Evolutionary conservation across 2,329 filamentous ascomycete species (phyloP).

Genomic region (Cryphonectria nitschkei): DNA sequence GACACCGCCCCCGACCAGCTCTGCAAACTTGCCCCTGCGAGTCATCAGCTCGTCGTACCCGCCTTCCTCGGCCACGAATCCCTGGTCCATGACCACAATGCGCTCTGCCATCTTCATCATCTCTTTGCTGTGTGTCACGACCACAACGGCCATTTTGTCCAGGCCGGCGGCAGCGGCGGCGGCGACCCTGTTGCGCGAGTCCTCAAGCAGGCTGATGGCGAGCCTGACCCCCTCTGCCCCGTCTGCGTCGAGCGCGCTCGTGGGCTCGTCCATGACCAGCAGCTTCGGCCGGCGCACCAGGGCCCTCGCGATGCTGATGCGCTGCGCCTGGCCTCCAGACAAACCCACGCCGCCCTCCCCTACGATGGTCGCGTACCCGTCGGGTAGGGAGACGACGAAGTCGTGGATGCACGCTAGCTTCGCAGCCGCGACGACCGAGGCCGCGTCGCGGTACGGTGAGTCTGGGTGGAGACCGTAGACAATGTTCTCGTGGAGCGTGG

Average conservation of each 20-base stretch:
- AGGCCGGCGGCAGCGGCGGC: constrained; percentile 12
- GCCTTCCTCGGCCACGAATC: constrained; percentile 69
- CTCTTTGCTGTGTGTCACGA: constrained; percentile 80
- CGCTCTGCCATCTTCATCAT: constrained; percentile 85
- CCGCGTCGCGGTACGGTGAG: constrained; percentile 52
- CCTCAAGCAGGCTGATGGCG: constrained; percentile 60
- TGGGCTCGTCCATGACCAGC: constrained; percentile 85
- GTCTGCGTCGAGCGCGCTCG: constrained; percentile 74
- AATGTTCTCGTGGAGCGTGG: constrained; percentile 79
- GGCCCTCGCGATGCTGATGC: constrained; percentile 79
- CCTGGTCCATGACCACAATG: constrained; percentile 73
- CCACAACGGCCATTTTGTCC: constrained; percentile 67
- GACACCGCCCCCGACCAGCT: constrained; percentile 46
- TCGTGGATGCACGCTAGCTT: constrained; percentile 70
- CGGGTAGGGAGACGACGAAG: constrained; percentile 73
- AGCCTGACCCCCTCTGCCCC: constrained; percentile 66
- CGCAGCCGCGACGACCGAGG: constrained; percentile 56
- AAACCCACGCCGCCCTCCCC: constrained; percentile 76
- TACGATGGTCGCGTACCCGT: constrained; percentile 72
- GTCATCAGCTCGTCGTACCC: constrained; percentile 63
- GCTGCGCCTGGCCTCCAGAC: constrained; percentile 82
- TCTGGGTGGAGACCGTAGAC: constrained; percentile 69
- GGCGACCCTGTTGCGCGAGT: constrained; percentile 26
- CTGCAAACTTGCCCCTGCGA: constrained; percentile 50
- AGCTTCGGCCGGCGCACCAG: constrained; percentile 72